Conservation (phyloP, 768 basidiomycete species). For the Lentinula guzmanii region DNA sequence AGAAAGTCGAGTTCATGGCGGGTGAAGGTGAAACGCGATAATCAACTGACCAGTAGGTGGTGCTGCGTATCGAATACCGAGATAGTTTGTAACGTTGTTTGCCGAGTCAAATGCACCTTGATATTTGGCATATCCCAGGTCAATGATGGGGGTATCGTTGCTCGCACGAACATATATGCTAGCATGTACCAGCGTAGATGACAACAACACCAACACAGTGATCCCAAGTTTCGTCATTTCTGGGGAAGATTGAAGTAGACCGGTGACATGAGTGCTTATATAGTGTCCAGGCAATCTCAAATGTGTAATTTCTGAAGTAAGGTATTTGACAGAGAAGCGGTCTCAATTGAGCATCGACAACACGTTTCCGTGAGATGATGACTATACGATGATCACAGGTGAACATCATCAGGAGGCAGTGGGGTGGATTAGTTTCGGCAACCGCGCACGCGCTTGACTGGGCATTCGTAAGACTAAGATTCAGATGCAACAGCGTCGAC, state of each 20-base stretch:
- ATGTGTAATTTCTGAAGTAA: too few species aligned
- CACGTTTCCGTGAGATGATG: too few species aligned
- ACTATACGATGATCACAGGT: too few species aligned
- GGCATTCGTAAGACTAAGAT: slow-evolving; percentile 14
- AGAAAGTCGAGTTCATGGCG: neutral
- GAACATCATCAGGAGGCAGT: too few species aligned
- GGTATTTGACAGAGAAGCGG: too few species aligned
- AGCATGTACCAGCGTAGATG: neutral
- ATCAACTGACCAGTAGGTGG: slow-evolving; percentile 14
- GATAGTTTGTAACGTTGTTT: slow-evolving; percentile 17
- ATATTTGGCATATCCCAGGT: slow-evolving; percentile 24
- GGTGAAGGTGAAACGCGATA: neutral
- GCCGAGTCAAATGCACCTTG: slow-evolving; percentile 18
- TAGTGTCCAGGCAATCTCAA: too few species aligned
- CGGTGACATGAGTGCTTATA: too few species aligned
- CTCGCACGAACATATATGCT: neutral
- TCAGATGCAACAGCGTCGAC: too few species aligned
- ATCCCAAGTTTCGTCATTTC: neutral
- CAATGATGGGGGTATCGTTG: slow-evolving; percentile 13
- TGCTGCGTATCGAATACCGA: slow-evolving; percentile 60
- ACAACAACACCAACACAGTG: neutral
- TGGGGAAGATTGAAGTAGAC: neutral
- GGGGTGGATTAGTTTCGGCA: too few species aligned
- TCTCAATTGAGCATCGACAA: too few species aligned
- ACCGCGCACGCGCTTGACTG: too few species aligned